phyloP scores from a whole-genome alignment of 345 rosid species.

The Citropsis articulata region DNA sequence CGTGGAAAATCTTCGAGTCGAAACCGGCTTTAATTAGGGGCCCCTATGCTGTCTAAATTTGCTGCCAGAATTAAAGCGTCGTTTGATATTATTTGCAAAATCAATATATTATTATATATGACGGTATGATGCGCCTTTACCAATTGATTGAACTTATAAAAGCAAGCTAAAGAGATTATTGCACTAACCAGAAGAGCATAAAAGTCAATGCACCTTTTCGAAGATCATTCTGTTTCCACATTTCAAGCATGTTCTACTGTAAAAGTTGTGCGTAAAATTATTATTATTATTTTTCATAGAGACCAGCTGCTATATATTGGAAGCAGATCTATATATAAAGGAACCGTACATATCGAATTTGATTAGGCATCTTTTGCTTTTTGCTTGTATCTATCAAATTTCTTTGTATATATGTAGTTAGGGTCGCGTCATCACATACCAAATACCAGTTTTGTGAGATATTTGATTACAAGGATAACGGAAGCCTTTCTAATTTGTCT shows the following conservation, averaged over 20 bases:
- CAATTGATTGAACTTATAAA: constrained; percentile 12
- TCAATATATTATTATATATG: neutral
- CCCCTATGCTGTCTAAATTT: constrained; percentile 16
- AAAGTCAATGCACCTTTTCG: constrained; percentile 30
- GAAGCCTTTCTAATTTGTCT: too few relatives aligned
- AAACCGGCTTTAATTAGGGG: constrained; percentile 23
- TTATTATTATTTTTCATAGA: neutral
- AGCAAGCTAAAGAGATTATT: constrained; percentile 2
- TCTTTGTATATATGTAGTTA: neutral
- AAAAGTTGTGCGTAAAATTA: constrained; percentile 5
- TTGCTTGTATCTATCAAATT: neutral
- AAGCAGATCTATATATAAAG: neutral
- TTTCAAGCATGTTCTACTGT: constrained; percentile 25
- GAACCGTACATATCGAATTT: constrained; percentile 7
- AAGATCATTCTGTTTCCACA: constrained; percentile 27
- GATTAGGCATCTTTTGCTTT: neutral
- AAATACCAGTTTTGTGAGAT: neutral
- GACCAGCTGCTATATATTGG: neutral
- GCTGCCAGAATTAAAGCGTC: constrained; percentile 9
- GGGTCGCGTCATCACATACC: neutral
- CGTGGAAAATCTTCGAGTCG: constrained; percentile 16
- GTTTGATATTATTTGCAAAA: neutral
- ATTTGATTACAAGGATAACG: too few relatives aligned
- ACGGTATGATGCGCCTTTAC: neutral
- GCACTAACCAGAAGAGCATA: neutral